phyloP scores from a whole-genome alignment of 352 stramenopile species.

The Pythium monospermum region DNA sequence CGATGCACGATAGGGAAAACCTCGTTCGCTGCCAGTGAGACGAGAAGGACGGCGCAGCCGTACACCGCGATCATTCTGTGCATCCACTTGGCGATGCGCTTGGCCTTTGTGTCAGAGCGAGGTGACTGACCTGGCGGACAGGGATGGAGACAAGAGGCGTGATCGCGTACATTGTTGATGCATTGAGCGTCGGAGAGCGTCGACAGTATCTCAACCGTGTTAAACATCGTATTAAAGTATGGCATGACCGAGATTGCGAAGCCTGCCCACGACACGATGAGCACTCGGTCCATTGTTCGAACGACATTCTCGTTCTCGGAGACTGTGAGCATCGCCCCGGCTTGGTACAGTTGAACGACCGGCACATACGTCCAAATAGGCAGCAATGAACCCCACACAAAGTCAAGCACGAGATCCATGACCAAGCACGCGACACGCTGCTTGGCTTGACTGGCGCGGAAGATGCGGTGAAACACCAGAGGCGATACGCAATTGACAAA shows the following conservation, averaged over 20 bases:
- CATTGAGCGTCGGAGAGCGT: slow-evolving; percentile 3
- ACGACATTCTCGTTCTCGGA: slow-evolving; percentile 2
- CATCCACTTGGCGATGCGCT: too few species aligned
- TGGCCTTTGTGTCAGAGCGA: too few species aligned
- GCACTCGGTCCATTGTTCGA: slow-evolving; percentile 17
- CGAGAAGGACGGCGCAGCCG: background rate
- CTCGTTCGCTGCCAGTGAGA: slow-evolving; percentile 2
- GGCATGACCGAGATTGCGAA: slow-evolving; percentile 19
- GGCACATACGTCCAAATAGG: slow-evolving; percentile 18
- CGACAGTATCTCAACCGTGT: slow-evolving; percentile 9
- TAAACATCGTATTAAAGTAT: slow-evolving; percentile 10
- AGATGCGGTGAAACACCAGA: background rate
- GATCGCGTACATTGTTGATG: too few species aligned
- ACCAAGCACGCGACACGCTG: slow-evolving; percentile 16
- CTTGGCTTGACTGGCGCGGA: background rate
- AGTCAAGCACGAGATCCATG: slow-evolving; percentile 21
- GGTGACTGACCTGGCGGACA: too few species aligned
- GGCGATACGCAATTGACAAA: slow-evolving; percentile 10
- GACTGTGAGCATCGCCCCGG: background rate
- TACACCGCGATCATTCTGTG: slow-evolving; percentile 5
- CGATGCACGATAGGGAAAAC: background rate
- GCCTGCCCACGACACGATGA: slow-evolving; percentile 16
- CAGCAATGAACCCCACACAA: slow-evolving; percentile 20
- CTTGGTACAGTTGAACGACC: slow-evolving; percentile 7
- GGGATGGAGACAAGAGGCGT: too few species aligned